Evolutionary conservation across 129 eudicot genomes (phyloP).

Genomic region (Centrapalus pauciflorus): DNA sequence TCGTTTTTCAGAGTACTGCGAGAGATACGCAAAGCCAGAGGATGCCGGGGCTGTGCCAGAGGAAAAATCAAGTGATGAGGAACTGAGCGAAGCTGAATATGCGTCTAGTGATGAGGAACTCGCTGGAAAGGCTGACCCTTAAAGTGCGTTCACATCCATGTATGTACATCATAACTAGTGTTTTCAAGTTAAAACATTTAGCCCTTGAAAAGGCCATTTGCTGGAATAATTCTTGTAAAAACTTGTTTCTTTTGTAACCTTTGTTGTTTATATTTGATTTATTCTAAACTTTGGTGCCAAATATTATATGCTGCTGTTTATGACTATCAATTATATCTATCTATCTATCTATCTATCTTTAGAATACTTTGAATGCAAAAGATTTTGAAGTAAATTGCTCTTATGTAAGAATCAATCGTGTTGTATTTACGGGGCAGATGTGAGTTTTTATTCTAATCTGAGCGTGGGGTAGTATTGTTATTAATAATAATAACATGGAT

Average conservation of each 20-base stretch:
- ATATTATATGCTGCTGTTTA: not conserved
- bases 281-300: conserved; percentile 11
- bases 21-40: conserved; percentile 74
- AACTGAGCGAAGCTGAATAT: conserved; percentile 67
- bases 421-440: too few species aligned
- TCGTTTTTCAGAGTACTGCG: conserved; percentile 51
- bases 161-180: conserved; percentile 53
- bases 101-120: conserved; percentile 75
- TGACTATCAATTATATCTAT: too few species aligned
- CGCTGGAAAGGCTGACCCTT: conserved; percentile 84
- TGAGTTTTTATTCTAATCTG: too few species aligned
- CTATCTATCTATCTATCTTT: too few species aligned
- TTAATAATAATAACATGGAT: too few species aligned
- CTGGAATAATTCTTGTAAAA: conserved; percentile 31
- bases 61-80: conserved; percentile 66
- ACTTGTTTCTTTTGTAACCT: conserved; percentile 29
- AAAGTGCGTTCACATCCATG: conserved; percentile 8
- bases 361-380: too few species aligned
- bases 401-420: too few species aligned
- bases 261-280: conserved; percentile 31
- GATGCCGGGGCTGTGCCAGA: conserved; percentile 73
- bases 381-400: too few species aligned
- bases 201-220: conserved; percentile 24
- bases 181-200: conserved; percentile 18
- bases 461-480: too few species aligned